Percentiles rank a stretch among this genome's conserved stretches.
Evolutionary conservation across 768 basidiomycete genomes (phyloP).

Genomic region (Termitomyces sp.): DNA sequence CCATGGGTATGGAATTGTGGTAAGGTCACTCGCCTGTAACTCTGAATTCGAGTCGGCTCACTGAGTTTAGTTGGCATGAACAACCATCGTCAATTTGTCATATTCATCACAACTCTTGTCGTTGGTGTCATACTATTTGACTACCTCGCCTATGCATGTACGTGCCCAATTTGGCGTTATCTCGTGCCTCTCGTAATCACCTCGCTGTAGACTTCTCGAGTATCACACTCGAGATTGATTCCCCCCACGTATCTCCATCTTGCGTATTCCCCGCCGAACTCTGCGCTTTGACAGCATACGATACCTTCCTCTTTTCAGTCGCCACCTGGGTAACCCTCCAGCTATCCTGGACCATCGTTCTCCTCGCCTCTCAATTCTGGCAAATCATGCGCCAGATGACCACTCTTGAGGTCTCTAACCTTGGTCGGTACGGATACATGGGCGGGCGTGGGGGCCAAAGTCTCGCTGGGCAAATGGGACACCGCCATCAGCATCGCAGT

Average conservation of each 20-base stretch:
- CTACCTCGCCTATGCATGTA: slow-evolving; percentile 81
- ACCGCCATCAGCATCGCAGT: slow-evolving; percentile 45
- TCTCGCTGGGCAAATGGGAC: slow-evolving; percentile 73
- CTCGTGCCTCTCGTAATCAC: background rate
- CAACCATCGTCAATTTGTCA: slow-evolving; percentile 93
- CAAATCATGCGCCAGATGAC: slow-evolving; percentile 95
- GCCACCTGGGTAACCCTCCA: slow-evolving; percentile 87
- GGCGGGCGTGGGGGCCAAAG: slow-evolving; percentile 80
- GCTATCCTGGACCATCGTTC: slow-evolving; percentile 89
- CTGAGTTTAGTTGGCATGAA: slow-evolving; percentile 69
- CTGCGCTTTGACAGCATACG: slow-evolving; percentile 68
- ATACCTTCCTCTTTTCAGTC: slow-evolving; percentile 83
- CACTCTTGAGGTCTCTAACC: slow-evolving; percentile 91
- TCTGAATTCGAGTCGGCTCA: background rate
- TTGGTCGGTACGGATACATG: slow-evolving; percentile 96
- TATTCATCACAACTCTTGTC: slow-evolving; percentile 89
- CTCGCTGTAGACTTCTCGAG: slow-evolving; percentile 46
- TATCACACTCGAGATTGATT: slow-evolving; percentile 32
- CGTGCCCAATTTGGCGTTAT: slow-evolving; percentile 26
- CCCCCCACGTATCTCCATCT: slow-evolving; percentile 45
- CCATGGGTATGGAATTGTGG: slow-evolving; percentile 99
- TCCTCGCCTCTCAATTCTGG: slow-evolving; percentile 85
- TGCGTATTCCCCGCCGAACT: slow-evolving; percentile 68
- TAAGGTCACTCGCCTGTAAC: slow-evolving; percentile 34
- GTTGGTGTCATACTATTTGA: slow-evolving; percentile 79